A percentile compares a stretch with the other conserved stretches of the same genome.
These are phyloP conservation scores for Volvox reticuliferus DNA, from an alignment of 139 green algal genomes.

Conservation along the genomic window DNA sequence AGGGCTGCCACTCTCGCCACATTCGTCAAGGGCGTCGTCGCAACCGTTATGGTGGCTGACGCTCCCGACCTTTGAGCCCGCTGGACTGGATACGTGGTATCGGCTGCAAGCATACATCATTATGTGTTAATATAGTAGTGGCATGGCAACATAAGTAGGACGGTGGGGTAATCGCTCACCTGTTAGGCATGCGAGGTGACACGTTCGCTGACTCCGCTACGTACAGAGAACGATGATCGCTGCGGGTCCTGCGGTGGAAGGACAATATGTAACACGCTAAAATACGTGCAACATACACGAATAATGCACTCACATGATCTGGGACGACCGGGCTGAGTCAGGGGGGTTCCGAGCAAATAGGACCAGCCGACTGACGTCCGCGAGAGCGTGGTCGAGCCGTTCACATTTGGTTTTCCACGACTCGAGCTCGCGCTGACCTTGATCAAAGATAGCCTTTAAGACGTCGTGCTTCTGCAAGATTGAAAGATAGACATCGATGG, in stretches of 20 bases:
- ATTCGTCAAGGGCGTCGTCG: conserved; percentile 3
- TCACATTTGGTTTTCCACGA: conserved; percentile 36
- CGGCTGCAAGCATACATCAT: background rate
- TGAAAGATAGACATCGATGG: background rate
- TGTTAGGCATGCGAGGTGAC: conserved; percentile 2
- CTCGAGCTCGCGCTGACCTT: conserved; percentile 26
- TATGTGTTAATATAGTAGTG: background rate
- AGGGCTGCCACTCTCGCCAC: background rate
- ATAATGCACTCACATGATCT: conserved; percentile 31
- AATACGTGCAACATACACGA: background rate
- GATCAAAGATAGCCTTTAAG: conserved; percentile 13
- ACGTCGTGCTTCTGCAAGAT: conserved; percentile 9
- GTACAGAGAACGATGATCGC: conserved; percentile 15
- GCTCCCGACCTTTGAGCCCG: conserved; percentile 30
- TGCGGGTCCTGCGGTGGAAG: conserved; percentile 10
- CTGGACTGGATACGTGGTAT: background rate
- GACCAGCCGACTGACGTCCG: conserved; percentile 37
- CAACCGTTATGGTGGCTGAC: conserved; percentile 12
- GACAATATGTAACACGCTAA: background rate
- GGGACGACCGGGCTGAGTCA: conserved; percentile 27
- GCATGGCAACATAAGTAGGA: too few relatives aligned
- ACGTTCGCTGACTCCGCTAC: conserved; percentile 14
- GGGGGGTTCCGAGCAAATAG: conserved; percentile 30
- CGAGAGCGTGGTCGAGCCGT: conserved; percentile 25
- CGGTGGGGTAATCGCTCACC: background rate